Conservation (phyloP, 768 basidiomycete species). For the Mycena polygramma region DNA sequence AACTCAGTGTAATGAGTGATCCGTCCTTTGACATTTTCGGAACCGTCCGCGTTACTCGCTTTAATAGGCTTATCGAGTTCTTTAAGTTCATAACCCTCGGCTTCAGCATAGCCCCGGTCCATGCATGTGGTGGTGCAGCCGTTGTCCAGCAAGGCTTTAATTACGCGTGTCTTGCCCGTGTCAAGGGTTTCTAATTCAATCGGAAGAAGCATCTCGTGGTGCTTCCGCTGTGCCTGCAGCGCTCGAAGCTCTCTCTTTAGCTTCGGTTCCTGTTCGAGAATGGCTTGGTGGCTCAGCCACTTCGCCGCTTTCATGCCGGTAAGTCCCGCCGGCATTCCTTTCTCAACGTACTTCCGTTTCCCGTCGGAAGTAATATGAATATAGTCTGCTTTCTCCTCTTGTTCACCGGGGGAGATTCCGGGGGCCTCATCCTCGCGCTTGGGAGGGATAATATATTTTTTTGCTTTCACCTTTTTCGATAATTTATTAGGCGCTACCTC, state of each 20-base stretch:
- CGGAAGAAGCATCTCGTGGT: no score
- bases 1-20: no score
- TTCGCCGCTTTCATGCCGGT: no score
- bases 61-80: constrained; percentile 2
- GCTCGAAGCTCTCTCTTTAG: no score
- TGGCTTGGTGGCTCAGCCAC: no score
- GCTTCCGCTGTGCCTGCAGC: no score
- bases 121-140: constrained; percentile 26
- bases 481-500: no score
- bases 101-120: constrained; percentile 16
- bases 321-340: no score
- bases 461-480: no score
- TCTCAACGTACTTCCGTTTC: neutral
- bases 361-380: neutral
- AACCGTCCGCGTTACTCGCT: constrained; percentile 11
- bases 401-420: no score
- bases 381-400: neutral
- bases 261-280: no score
- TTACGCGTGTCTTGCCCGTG: constrained; percentile 11
- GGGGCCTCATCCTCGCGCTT: neutral
- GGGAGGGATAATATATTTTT: neutral
- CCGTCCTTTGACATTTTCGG: neutral
- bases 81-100: constrained; percentile 11
- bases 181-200: neutral
- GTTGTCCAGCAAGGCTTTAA: constrained; percentile 16